Percentiles rank a stretch among this genome's conserved stretches.
Evolutionary conservation across 2,329 filamentous ascomycete genomes (phyloP).

Genomic region (Fusarium redolens): DNA sequence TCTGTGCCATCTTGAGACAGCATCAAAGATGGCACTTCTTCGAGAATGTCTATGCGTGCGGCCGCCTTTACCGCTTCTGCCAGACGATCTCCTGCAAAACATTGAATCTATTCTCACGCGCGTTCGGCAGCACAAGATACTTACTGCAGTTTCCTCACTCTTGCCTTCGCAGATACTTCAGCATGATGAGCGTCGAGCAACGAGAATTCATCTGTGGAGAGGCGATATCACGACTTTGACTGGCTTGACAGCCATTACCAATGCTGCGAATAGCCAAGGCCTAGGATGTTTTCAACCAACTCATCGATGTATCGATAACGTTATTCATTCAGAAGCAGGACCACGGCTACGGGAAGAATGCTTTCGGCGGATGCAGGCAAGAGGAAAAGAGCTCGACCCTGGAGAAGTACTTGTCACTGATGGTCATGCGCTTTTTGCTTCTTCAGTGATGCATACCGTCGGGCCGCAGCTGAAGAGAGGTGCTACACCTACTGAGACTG

Average conservation of each 20-base stretch:
- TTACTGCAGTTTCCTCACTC: slow-evolving; percentile 2
- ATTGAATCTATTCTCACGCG: slow-evolving; percentile 26
- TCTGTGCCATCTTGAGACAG: slow-evolving; percentile 27
- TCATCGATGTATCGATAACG: slow-evolving; percentile 41
- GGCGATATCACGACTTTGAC: slow-evolving; percentile 39
- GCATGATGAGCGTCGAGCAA: not conserved
- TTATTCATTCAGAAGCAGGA: slow-evolving; percentile 37
- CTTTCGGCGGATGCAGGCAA: slow-evolving; percentile 15
- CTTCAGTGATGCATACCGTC: slow-evolving; percentile 34
- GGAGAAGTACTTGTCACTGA: slow-evolving; percentile 27
- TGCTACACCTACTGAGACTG: not conserved
- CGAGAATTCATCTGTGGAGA: slow-evolving; percentile 24
- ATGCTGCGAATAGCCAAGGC: slow-evolving; percentile 36
- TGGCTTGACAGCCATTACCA: slow-evolving; percentile 33
- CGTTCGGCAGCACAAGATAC: slow-evolving; percentile 4
- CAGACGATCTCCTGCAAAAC: slow-evolving; percentile 3
- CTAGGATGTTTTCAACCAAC: slow-evolving; percentile 41
- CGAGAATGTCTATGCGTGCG: slow-evolving; percentile 32
- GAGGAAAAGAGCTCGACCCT: not conserved
- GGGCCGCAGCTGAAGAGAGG: slow-evolving; percentile 26
- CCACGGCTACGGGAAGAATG: slow-evolving; percentile 36
- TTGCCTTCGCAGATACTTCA: not conserved
- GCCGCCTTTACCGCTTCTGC: slow-evolving; percentile 9
- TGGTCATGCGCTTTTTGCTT: slow-evolving; percentile 16
- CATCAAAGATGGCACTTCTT: slow-evolving; percentile 22